Percentiles rank a stretch among this genome's conserved stretches.
Conservation (phyloP, 768 basidiomycete species). For the Epithele typhae region DNA sequence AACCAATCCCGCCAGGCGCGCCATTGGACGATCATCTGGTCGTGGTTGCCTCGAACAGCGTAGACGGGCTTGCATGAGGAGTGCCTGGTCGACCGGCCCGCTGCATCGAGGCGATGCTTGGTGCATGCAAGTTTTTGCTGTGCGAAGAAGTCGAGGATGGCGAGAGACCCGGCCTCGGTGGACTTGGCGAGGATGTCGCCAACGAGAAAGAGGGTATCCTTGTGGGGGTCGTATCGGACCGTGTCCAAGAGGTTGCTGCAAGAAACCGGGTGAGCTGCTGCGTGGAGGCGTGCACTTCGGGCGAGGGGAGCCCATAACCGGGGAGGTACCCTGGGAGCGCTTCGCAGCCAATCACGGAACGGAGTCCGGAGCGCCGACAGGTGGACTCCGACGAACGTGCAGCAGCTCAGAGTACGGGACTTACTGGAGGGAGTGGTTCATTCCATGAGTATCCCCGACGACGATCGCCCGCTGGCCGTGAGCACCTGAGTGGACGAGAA, state of each 20-base stretch:
- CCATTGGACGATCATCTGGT: conserved; percentile 91
- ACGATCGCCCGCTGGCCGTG: conserved; percentile 58
- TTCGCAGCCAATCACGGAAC: not conserved
- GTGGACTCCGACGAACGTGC: not conserved
- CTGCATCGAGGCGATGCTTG: conserved; percentile 1
- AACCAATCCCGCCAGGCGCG: conserved; percentile 84
- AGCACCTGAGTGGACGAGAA: conserved; percentile 40
- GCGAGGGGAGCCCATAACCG: not conserved
- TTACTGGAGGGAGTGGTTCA: conserved; percentile 62
- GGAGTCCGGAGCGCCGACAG: not conserved
- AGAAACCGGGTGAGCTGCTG: not conserved
- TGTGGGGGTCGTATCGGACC: conserved; percentile 51
- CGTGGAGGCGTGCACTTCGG: not conserved
- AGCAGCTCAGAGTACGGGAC: conserved; percentile 22
- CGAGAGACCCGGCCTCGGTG: conserved; percentile 50
- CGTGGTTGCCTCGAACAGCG: conserved; percentile 93
- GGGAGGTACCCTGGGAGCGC: not conserved
- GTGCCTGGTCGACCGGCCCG: not conserved
- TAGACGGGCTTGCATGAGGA: conserved; percentile 33
- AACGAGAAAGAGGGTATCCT: conserved; percentile 73
- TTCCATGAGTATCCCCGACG: conserved; percentile 89
- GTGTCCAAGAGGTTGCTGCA: conserved; percentile 57
- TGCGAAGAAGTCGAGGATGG: conserved; percentile 62
- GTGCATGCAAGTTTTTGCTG: conserved; percentile 32
- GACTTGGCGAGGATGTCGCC: conserved; percentile 84